Percentiles rank a stretch among this genome's conserved stretches.
These are phyloP conservation scores for Vaccinium darrowii DNA, from an alignment of 148 eudicot species.

Conservation along the genomic window DNA sequence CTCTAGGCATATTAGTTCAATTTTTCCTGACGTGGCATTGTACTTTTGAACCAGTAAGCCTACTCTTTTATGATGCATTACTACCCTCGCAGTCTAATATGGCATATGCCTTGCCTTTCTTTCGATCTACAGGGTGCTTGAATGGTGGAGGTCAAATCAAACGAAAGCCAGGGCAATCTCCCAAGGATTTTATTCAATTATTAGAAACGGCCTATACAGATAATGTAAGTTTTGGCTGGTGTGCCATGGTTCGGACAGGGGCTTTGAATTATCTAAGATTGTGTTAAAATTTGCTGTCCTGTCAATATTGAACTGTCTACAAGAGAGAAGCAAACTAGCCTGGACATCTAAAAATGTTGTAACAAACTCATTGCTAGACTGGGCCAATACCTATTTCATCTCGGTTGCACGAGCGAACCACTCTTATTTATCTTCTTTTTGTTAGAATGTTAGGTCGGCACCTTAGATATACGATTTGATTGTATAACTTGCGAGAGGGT, in stretches of 20 bases:
- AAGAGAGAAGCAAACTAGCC: background rate
- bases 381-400: constrained; percentile 9
- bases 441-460: background rate
- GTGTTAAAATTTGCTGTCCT: background rate
- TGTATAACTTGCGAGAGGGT: background rate
- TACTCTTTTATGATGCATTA: background rate
- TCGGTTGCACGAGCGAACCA: background rate
- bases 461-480: background rate
- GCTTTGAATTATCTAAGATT: background rate
- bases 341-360: background rate
- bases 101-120: constrained; percentile 1
- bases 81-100: background rate
- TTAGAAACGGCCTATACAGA: constrained; percentile 63
- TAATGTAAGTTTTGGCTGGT: constrained; percentile 50
- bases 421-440: background rate
- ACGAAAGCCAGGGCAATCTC: constrained; percentile 76
- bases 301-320: background rate
- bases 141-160: constrained; percentile 98
- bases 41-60: background rate
- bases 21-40: background rate
- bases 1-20: background rate
- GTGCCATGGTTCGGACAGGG: background rate
- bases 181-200: constrained; percentile 70
- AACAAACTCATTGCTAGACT: constrained; percentile 1
- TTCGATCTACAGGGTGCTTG: constrained; percentile 63